Base-by-base conservation (phyloP, 2,329 filamentous ascomycete genomes). In the Biscogniauxia mediterranea region DNA sequence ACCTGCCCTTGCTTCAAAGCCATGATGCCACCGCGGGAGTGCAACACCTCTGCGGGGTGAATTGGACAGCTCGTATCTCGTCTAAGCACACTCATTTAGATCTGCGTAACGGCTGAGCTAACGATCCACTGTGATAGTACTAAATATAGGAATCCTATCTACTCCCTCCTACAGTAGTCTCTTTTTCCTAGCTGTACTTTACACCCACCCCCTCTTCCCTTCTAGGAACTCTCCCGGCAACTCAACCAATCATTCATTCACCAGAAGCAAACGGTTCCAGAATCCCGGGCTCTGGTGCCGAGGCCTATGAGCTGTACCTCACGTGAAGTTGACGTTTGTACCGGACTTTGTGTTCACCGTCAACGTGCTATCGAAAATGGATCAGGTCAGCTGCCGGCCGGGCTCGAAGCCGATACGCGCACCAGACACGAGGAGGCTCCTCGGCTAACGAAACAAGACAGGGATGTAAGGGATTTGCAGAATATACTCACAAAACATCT, bases 401-500 rank as follows among this genome's bases (percentile, higher is more conserved):
- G 50, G 3, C 13, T 23, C 17, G 50, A 6, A 23, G 2, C 21
- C 3, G 19, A 46, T 15, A 46, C 17, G 38, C 2, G 15, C 38
- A 15, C n/a, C n/a, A n/a, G n/a, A n/a, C 7, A 66, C 63, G 28
- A 26, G 32, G 19, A 23, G 49, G 21, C 21, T 42, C 20, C 38
- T 55, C n/a, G 21, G 17, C 53, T 42, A 49, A 20, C 46, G n/a
- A 20, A 55, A 9, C 52, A 51, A 20, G 23, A 51, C 32, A 32
- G 7, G 21, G n/a, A 46, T 13, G 3, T n/a, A 51, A 25, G 15
- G 50, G 49, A 51, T 26, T 46, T n/a, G 17, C 38, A 46, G 17
- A 46, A 46, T 46, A 1, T 54, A 74, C 75, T 73, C 64, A 76
- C 76, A 78, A 77, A 5, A 78, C 69, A 56, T 79, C 76, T 53